Base-by-base conservation (phyloP, 768 basidiomycete genomes). In the Boletus huronensis region DNA sequence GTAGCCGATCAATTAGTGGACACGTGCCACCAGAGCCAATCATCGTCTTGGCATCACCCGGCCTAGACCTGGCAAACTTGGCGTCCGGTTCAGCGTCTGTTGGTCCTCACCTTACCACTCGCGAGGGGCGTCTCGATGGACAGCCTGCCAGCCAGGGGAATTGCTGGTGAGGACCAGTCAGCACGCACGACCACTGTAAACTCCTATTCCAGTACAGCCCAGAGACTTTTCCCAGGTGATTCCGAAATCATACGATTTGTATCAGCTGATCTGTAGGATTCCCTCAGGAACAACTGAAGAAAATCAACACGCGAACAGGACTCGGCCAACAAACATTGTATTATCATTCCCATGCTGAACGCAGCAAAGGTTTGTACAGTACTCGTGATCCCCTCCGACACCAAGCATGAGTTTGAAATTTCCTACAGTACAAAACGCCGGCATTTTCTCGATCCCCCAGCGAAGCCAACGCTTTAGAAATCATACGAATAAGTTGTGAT, bases 1-100 rank as follows among this genome's bases (percentile, higher is more conserved):
- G 61, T 65, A 67, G 42, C 55, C 68, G 65, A 68, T 68, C 68
- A 62, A 51, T 54, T 58, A 54, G 19, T 28, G 39, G 42, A 52
- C 65, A 66, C 65, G 58, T 60, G 61, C 53, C 38, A 52, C 52
- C 32, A 19, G 41, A 51, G 26, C 52, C 53, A 60, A 56, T 54
- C 52, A 46, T 23, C 43, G 28, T 19, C 43, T 44, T 28, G 43
- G 43, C 41, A 42, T 25, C 23, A 42, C 4, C 21, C 23, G 0
- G 2, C 23, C 39, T 19, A 5, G 38, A n/a, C n/a, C n/a, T n/a
- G n/a, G n/a, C n/a, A n/a, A n/a, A n/a, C n/a, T n/a, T n/a, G n/a
- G n/a, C n/a, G n/a, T n/a, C n/a, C n/a, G n/a, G n/a, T n/a, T n/a
- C n/a, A n/a, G n/a, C n/a, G n/a, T n/a, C n/a, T n/a, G n/a, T n/a